Conservation (phyloP, 345 rosid genomes). For the Hypericum perforatum region DNA sequence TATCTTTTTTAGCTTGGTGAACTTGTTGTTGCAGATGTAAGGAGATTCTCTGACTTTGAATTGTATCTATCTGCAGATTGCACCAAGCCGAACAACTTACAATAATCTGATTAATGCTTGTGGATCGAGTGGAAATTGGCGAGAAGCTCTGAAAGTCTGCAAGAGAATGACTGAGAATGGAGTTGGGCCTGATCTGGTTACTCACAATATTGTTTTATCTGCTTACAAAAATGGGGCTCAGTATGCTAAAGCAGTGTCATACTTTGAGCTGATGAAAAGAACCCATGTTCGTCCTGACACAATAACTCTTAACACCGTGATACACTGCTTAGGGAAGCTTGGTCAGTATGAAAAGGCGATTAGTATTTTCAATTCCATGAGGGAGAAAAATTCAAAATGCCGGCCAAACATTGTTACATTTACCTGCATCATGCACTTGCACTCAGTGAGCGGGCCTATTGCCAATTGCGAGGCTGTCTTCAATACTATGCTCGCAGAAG, state of each 20-base stretch:
- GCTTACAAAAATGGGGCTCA: constrained; percentile 78
- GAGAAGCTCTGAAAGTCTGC: constrained; percentile 78
- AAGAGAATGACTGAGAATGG: constrained; percentile 94
- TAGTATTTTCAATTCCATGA: constrained; percentile 71
- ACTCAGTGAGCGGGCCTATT: constrained; percentile 62
- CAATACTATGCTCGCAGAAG: constrained; percentile 72
- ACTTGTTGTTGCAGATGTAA: background rate
- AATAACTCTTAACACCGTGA: constrained; percentile 73
- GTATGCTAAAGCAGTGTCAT: constrained; percentile 70
- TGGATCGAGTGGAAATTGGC: constrained; percentile 97
- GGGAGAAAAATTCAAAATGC: constrained; percentile 59
- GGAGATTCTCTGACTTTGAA: constrained; percentile 6
- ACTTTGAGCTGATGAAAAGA: constrained; percentile 85
- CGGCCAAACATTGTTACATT: constrained; percentile 71
- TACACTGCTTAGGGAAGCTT: constrained; percentile 66
- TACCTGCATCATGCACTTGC: constrained; percentile 67
- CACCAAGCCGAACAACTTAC: constrained; percentile 81
- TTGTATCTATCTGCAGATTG: constrained; percentile 43
- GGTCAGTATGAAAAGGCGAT: constrained; percentile 63
- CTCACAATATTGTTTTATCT: constrained; percentile 81
- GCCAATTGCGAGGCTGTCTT: constrained; percentile 69
- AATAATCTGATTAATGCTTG: constrained; percentile 90
- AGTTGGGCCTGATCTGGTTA: constrained; percentile 91
- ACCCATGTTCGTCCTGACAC: constrained; percentile 75
- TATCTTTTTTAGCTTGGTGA: too few relatives aligned